phyloP scores from a whole-genome alignment of 108 stramenopile genomes.

The Asterionellopsis glacialis region DNA sequence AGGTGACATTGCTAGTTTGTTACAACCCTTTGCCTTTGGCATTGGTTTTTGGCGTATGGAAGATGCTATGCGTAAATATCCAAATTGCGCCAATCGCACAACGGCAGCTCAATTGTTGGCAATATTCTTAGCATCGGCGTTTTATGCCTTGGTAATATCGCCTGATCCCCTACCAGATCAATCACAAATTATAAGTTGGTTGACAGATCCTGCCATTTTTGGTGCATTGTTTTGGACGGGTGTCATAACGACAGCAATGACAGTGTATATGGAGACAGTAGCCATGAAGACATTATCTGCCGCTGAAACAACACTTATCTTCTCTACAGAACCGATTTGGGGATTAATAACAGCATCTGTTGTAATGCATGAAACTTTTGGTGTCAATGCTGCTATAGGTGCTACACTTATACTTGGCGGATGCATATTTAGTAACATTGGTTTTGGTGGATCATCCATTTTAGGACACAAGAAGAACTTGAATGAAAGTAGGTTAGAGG shows the following conservation, averaged over 20 bases:
- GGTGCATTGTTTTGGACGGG: conserved; percentile 85
- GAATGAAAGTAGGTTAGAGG: neutral
- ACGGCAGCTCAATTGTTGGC: conserved; percentile 83
- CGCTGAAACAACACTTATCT: conserved; percentile 87
- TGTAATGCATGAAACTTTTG: conserved; percentile 76
- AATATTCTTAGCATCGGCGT: conserved; percentile 53
- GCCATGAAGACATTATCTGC: conserved; percentile 84
- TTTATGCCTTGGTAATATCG: conserved; percentile 23
- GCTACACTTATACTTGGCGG: conserved; percentile 53
- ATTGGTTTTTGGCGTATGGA: conserved; percentile 80
- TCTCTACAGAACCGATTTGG: conserved; percentile 88
- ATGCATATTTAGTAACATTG: conserved; percentile 59
- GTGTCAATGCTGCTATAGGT: conserved; percentile 53
- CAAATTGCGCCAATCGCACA: conserved; percentile 58
- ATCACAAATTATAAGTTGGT: conserved; percentile 30
- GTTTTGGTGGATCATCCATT: conserved; percentile 18
- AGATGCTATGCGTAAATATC: conserved; percentile 53
- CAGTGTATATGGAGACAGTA: conserved; percentile 84
- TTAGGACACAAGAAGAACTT: neutral
- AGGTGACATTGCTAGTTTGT: conserved; percentile 63
- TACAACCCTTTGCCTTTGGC: conserved; percentile 85
- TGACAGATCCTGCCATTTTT: conserved; percentile 47
- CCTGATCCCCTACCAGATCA: conserved; percentile 12
- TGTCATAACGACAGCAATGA: conserved; percentile 81
- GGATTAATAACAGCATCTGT: conserved; percentile 78